Base-by-base conservation (phyloP, 1,139 yeast species). In the Kurtzmaniella natalensis region DNA sequence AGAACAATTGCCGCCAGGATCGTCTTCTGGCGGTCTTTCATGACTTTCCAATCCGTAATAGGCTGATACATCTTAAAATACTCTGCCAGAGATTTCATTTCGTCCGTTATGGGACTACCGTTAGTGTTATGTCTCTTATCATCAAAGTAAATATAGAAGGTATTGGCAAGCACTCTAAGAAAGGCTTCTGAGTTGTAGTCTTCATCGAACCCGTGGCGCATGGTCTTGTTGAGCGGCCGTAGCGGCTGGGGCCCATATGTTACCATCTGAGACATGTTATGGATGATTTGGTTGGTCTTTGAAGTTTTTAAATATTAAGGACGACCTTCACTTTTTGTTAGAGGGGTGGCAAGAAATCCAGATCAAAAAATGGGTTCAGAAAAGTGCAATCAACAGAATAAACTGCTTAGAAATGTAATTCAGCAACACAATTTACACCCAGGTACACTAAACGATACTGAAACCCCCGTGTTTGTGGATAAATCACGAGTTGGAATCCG, bases 1-100 rank as follows among this genome's bases (percentile, higher is more conserved):
- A 92, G 62, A 34, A 92, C 89, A 19, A 92, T 65, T 10, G 95
- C 96, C 0, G 97, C 98, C 39, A 86, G 80, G n/a, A 89, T 88
- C 1, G 99, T 94, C 53, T 89, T 83, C 52, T 85, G 95, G 28
- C 96, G 76, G 48, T 88, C 96, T 43, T 82, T 79, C 72, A 87
- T 84, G 22, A 80, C 74, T 46, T 94, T 84, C 98, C 98, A 92
- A 51, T 92, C 97, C 4, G 78, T 61, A 5, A 82, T 81, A 3
- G 86, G 83, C 50, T 81, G 86, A 53, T 77, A 80, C 41, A 72
- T 74, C 35, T 59, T 62, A 21, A 61, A 61, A 33, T 71, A 69
- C 36, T 62, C 61, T 15, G 70, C 68, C 17, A 57, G 50, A 24
- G 55, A 53, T 47, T 73, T 75, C 64, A 64, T 61, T 28, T 71